Base-by-base conservation (phyloP, 2,329 filamentous ascomycete genomes). In the Juglanconis oblonga region DNA sequence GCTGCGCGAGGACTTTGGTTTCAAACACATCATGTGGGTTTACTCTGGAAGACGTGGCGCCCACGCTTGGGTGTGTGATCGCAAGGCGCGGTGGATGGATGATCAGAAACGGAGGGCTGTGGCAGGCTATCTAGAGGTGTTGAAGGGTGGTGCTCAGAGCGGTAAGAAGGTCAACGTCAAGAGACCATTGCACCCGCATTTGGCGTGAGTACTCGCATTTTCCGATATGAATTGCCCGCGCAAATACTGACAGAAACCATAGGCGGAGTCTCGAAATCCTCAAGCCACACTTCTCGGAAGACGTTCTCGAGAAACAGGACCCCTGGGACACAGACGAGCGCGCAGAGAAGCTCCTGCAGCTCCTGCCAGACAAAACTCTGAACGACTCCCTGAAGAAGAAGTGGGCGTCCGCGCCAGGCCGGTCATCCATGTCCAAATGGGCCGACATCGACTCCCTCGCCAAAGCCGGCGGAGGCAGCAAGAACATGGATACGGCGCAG, bases 11-110 rank as follows among this genome's bases (percentile, higher is more conserved):
- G 95, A 99, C 74, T 97, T 99, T 77, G 95, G 93, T 50, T 99
- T 97, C 76, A 87, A 90, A 71, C 94, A 99, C 75, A 94, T 99
- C 70, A 83, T 99, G 74, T 99, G 95, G 95, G 93, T 99, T 6
- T 99, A 99, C 75, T 99, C 95, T 0, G 95, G 95, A 67, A 89
- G 95, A 74, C 87, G 95, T 82, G 95, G 95, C 78, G 93, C 91
- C 35, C 95, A 99, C 86, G 95, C 95, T 5, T 99, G 95, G 95
- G 90, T 99, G 10, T 98, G 94, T 72, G 95, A 99, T 73, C 91
- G 89, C 70, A 87, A 88, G 59, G 95, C 93, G 0, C 85, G 95
- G 59, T 82, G 82, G 38, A 85, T 99, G 79, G 90, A 96, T 65
- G 95, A 99, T 68, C 85, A 89, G 67, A 92, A 91, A 75, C 85